These are phyloP conservation scores for Agaricus sinodeliciosus DNA, from an alignment of 768 basidiomycete genomes.

Conservation along the genomic window DNA sequence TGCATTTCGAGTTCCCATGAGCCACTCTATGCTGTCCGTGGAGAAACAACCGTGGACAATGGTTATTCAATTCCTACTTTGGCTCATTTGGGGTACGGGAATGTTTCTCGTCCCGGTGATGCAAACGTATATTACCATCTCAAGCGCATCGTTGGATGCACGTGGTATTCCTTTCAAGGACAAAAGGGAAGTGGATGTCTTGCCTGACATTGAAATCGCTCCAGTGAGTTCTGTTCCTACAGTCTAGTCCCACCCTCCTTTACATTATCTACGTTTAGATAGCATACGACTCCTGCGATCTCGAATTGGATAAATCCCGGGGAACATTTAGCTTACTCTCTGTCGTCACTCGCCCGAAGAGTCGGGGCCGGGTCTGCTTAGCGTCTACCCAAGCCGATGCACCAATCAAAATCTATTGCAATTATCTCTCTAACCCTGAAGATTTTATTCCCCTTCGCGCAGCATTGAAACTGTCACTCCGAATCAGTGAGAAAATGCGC, in stretches of 20 bases:
- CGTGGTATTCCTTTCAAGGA: slow-evolving; percentile 9
- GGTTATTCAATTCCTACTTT: slow-evolving; percentile 25
- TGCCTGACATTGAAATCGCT: slow-evolving; percentile 36
- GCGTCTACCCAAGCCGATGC: slow-evolving; percentile 35
- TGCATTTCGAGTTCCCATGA: slow-evolving; percentile 24
- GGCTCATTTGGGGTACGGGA: slow-evolving; percentile 26
- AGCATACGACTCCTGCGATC: slow-evolving; percentile 1
- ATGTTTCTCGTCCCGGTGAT: slow-evolving; percentile 23
- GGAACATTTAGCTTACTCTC: slow-evolving; percentile 20
- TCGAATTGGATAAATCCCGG: slow-evolving; percentile 10
- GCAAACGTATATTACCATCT: slow-evolving; percentile 25
- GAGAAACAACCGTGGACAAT: slow-evolving; percentile 19
- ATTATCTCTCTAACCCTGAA: slow-evolving; percentile 35
- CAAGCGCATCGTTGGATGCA: slow-evolving; percentile 20
- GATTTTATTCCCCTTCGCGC: slow-evolving; percentile 37
- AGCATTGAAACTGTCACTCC: slow-evolving; percentile 31
- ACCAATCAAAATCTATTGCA: slow-evolving; percentile 37
- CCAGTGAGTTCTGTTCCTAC: slow-evolving; percentile 6
- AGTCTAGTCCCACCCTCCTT: background rate
- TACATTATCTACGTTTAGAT: background rate
- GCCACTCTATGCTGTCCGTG: slow-evolving; percentile 24
- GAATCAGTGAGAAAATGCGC: slow-evolving; percentile 34
- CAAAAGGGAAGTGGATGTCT: slow-evolving; percentile 17
- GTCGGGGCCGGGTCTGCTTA: slow-evolving; percentile 32
- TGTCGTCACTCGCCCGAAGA: slow-evolving; percentile 27